Evolutionary conservation across 2,329 filamentous ascomycete species (phyloP).

Genomic region (Fusarium nelsonii): DNA sequence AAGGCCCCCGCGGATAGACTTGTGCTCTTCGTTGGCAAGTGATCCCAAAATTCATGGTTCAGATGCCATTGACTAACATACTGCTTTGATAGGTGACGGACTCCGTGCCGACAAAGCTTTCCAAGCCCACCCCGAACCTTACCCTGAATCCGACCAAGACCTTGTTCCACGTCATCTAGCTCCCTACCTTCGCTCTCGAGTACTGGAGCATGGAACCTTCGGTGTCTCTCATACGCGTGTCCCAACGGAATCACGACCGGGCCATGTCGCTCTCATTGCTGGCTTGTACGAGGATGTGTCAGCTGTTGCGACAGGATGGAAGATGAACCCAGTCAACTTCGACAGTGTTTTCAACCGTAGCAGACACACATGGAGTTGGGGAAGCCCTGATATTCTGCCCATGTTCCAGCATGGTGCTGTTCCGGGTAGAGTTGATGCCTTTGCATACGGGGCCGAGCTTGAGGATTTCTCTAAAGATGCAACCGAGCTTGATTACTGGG

Average conservation of each 20-base stretch:
- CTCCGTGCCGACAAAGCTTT: slow-evolving; percentile 98
- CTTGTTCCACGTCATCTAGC: slow-evolving; percentile 83
- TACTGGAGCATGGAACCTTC: slow-evolving; percentile 92
- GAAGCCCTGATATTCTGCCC: slow-evolving; percentile 94
- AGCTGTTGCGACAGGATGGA: slow-evolving; percentile 97
- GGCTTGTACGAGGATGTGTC: slow-evolving; percentile 98
- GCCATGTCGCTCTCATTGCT: slow-evolving; percentile 96
- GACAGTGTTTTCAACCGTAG: slow-evolving; percentile 99
- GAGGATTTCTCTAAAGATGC: slow-evolving; percentile 93
- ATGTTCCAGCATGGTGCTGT: slow-evolving; percentile 98
- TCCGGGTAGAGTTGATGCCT: slow-evolving; percentile 87
- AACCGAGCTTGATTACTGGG: slow-evolving; percentile 87
- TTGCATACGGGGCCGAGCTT: slow-evolving; percentile 82
- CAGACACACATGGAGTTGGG: slow-evolving; percentile 98
- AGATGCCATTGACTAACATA: slow-evolving; percentile 19
- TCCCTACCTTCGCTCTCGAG: slow-evolving; percentile 89
- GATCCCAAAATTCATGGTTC: background rate
- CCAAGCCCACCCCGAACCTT: slow-evolving; percentile 90
- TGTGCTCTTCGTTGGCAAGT: slow-evolving; percentile 88
- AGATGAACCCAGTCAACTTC: slow-evolving; percentile 97
- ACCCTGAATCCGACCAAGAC: slow-evolving; percentile 73
- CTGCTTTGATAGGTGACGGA: slow-evolving; percentile 75
- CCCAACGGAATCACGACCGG: slow-evolving; percentile 94
- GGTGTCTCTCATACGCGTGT: slow-evolving; percentile 97
- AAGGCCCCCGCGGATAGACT: slow-evolving; percentile 89